Conservation (phyloP, 2,329 filamentous ascomycete genomes). For the Aschersonia sp. region DNA sequence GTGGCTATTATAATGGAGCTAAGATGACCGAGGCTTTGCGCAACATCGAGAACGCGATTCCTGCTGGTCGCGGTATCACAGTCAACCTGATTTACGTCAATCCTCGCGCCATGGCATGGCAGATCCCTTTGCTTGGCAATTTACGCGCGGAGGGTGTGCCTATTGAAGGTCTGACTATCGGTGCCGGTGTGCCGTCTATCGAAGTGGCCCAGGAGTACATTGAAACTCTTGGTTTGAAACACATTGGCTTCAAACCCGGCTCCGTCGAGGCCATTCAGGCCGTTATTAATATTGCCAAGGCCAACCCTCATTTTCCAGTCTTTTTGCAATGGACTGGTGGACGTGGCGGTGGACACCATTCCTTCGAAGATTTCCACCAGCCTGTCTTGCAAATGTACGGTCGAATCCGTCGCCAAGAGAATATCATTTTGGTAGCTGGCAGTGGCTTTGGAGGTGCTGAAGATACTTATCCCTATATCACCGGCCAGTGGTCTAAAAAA, state of each 20-base stretch:
- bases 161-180: slow-evolving; percentile 84
- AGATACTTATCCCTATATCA: slow-evolving; percentile 86
- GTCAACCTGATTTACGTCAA: slow-evolving; percentile 88
- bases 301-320: slow-evolving; percentile 87
- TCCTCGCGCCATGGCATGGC: slow-evolving; percentile 81
- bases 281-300: slow-evolving; percentile 84
- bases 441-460: slow-evolving; percentile 85
- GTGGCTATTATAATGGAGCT: slow-evolving; percentile 75
- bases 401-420: slow-evolving; percentile 70
- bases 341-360: slow-evolving; percentile 87
- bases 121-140: slow-evolving; percentile 71
- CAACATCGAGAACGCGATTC: slow-evolving; percentile 76
- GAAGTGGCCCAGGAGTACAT: slow-evolving; percentile 92
- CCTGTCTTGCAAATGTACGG: slow-evolving; percentile 85
- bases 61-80: slow-evolving; percentile 74
- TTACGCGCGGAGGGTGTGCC: slow-evolving; percentile 75
- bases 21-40: slow-evolving; percentile 69
- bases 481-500: slow-evolving; percentile 73
- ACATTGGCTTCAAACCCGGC: slow-evolving; percentile 89
- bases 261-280: slow-evolving; percentile 78
- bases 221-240: slow-evolving; percentile 79
- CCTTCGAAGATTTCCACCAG: slow-evolving; percentile 89
- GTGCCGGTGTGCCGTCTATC: slow-evolving; percentile 84
- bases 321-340: slow-evolving; percentile 92
- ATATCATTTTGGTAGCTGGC: slow-evolving; percentile 79